Evolutionary conservation across 2,329 filamentous ascomycete species (phyloP).

Genomic region (Xylaria sp.): DNA sequence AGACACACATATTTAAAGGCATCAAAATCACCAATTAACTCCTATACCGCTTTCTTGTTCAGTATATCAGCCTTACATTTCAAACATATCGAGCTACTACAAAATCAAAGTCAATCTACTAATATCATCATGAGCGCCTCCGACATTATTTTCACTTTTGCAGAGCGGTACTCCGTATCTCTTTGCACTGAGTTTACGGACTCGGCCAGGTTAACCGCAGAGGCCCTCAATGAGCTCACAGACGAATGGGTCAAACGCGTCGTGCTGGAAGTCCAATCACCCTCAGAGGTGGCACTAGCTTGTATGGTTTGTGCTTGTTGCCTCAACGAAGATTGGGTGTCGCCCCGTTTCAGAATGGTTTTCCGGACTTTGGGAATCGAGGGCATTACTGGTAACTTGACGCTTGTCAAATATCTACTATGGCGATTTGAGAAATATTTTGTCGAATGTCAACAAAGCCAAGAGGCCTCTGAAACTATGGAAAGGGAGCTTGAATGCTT

Average conservation of each 20-base stretch:
- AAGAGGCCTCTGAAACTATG: too few relatives aligned
- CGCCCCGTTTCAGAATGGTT: background rate
- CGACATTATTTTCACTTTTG: background rate
- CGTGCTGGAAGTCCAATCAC: background rate
- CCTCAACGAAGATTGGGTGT: background rate
- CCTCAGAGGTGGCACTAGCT: background rate
- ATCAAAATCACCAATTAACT: background rate
- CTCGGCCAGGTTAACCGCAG: background rate
- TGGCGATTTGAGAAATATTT: background rate
- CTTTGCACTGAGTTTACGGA: background rate
- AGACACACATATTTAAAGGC: background rate
- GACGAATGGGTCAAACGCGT: background rate
- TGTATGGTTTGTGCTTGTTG: background rate
- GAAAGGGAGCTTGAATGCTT: background rate
- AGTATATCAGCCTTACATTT: background rate
- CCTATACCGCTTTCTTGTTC: background rate
- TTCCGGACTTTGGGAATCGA: background rate
- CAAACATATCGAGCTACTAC: background rate
- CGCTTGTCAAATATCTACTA: conserved; percentile 6
- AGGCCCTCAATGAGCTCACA: background rate
- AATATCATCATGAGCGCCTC: background rate
- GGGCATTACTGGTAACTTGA: background rate
- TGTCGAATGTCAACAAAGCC: background rate
- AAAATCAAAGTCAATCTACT: background rate
- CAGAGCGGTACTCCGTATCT: background rate